phyloP scores from a whole-genome alignment of 352 stramenopile species.

The Globisporangium lucens region DNA sequence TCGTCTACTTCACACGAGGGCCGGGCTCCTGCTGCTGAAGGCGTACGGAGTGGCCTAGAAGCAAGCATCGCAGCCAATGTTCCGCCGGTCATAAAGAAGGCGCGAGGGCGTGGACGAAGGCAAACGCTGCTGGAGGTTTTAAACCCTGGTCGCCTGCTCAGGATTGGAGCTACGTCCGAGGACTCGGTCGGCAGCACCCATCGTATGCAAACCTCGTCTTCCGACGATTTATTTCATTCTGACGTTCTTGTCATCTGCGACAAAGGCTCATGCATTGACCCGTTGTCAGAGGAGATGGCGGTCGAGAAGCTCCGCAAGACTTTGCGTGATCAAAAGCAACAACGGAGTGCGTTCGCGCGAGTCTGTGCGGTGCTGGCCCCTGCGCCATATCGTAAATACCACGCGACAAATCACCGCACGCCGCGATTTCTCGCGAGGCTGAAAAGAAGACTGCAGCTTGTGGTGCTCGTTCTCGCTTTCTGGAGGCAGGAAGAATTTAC shows the following conservation, averaged over 20 bases:
- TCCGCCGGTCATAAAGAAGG: constrained; percentile 4
- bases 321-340: constrained; percentile 10
- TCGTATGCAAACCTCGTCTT: background rate
- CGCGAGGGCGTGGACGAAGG: background rate
- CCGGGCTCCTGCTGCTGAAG: background rate
- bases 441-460: constrained; percentile 15
- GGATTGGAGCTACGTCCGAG: constrained; percentile 3
- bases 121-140: constrained; percentile 13
- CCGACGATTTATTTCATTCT: background rate
- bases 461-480: constrained; percentile 43
- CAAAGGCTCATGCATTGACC: constrained; percentile 12
- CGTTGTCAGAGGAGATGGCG: constrained; percentile 27
- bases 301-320: constrained; percentile 18
- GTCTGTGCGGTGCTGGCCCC: background rate
- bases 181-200: background rate
- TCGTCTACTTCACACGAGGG: background rate
- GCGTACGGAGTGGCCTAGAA: background rate
- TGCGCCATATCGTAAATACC: constrained; percentile 10
- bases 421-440: background rate
- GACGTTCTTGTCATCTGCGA: constrained; percentile 10
- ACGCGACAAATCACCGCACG: background rate
- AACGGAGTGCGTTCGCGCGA: background rate
- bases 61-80: background rate
- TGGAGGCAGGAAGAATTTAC: constrained; percentile 56
- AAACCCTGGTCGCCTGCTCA: background rate